Base-by-base conservation (phyloP, 257 asterid species). In the Solanum chiquidenum region DNA sequence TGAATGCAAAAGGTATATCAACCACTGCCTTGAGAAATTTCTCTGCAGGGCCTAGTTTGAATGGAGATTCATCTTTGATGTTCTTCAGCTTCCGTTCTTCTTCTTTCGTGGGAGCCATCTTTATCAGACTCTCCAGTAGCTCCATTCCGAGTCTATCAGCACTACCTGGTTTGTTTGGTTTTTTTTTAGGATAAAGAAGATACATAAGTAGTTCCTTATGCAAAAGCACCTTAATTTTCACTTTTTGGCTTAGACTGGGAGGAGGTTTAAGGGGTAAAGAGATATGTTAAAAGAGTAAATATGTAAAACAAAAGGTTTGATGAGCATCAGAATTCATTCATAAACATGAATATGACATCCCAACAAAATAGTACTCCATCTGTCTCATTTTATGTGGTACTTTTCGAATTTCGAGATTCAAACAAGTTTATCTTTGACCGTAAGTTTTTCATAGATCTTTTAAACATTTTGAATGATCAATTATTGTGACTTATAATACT, bases 81-180 rank as follows among this genome's bases (percentile, higher is more conserved):
- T 92, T 96, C 91, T 83, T 89, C 86, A 96, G 91, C 83, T 91
- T 95, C 21, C 88, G 90, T 42, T 95, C 96, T 89, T 96, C 98
- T 91, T 93, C 95, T 87, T 90, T 92, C 2, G 98, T 93, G 4
- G 98, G 98, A 72, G 96, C 98, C 99, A 96, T 96, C 93, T 90
- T 95, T 2, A 94, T 89, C 77, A 96, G 88, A 86, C 97, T 92
- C 91, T 92, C 95, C 1, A 95, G 98, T 74, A 96, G 91, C 91
- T 95, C 99, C 7, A 94, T 71, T 68, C 99, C 96, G 7, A 95
- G 90, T 46, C 90, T 31, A 18, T 95, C 98, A 2, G 95, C 90
- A 86, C 91, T 94, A 84, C 99, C 99, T 95, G 91, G 69, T 69
- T 66, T 2, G 1, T 52, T 52, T 18, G 0, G 42, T 52, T 58